Conservation (phyloP, 2,329 filamentous ascomycete species). For the Diplodia intermedia region DNA sequence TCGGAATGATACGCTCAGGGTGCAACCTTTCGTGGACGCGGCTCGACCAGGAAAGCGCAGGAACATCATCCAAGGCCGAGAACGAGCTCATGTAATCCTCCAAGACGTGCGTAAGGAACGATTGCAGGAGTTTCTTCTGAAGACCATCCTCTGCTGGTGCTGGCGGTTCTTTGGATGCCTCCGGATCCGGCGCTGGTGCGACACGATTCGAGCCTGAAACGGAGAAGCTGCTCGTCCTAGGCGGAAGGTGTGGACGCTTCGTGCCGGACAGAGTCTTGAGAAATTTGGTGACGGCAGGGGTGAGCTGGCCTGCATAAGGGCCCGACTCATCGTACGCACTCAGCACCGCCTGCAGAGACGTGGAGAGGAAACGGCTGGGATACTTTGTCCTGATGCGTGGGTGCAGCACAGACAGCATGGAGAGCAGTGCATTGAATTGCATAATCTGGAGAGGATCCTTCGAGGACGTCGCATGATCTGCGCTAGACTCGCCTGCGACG, state of each 20-base stretch:
- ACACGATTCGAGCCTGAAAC: conserved; percentile 38
- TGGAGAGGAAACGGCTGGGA: conserved; percentile 79
- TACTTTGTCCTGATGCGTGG: conserved; percentile 77
- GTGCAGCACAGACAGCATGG: conserved; percentile 76
- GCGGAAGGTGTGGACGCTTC: conserved; percentile 69
- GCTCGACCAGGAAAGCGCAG: conserved; percentile 58
- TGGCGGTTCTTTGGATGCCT: conserved; percentile 56
- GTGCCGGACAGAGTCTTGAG: conserved; percentile 72
- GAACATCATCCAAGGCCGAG: conserved; percentile 53
- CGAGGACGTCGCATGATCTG: conserved; percentile 44
- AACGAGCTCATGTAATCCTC: conserved; percentile 73
- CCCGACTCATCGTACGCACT: conserved; percentile 67
- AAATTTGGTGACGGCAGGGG: conserved; percentile 72
- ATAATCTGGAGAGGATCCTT: conserved; percentile 51
- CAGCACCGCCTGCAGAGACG: conserved; percentile 75
- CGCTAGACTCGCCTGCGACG: conserved; percentile 35
- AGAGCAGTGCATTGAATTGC: conserved; percentile 73
- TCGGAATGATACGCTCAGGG: conserved; percentile 68
- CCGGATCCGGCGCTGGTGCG: conserved; percentile 61
- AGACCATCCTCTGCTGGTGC: conserved; percentile 64
- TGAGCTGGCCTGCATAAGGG: conserved; percentile 66
- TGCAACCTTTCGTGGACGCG: conserved; percentile 72
- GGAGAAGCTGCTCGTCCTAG: conserved; percentile 61
- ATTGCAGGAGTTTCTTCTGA: conserved; percentile 70
- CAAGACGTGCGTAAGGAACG: conserved; percentile 78